phyloP scores from a whole-genome alignment of 2,329 filamentous ascomycete genomes.

The Orbilia blumenaviensis region DNA sequence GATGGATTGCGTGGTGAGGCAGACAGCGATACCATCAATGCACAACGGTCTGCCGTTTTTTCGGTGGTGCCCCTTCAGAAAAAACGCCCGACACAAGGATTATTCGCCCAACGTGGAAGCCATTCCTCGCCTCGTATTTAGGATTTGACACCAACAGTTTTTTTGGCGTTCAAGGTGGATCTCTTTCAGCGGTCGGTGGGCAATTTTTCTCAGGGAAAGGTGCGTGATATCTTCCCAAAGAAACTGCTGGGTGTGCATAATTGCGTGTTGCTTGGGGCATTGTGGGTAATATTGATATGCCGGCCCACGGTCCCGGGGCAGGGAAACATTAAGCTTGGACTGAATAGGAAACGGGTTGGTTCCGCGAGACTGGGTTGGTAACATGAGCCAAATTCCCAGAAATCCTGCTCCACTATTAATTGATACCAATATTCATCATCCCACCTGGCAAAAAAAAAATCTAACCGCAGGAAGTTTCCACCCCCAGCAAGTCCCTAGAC shows the following conservation, averaged over 20 bases:
- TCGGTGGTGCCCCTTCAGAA: neutral
- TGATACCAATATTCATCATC: conserved; percentile 41
- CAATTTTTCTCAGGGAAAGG: conserved; percentile 8
- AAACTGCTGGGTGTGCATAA: conserved; percentile 12
- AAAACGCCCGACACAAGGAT: conserved; percentile 12
- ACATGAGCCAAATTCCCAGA: conserved; percentile 52
- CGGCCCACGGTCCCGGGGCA: conserved; percentile 51
- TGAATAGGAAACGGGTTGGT: conserved; percentile 44
- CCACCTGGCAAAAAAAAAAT: conserved; percentile 28
- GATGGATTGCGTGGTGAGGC: conserved; percentile 11
- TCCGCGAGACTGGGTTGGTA: conserved; percentile 53
- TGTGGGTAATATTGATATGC: conserved; percentile 50
- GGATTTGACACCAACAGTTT: conserved; percentile 9
- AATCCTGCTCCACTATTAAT: conserved; percentile 39
- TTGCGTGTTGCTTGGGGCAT: conserved; percentile 47
- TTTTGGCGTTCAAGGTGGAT: conserved; percentile 4
- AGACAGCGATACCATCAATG: neutral
- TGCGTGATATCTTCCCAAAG: conserved; percentile 33
- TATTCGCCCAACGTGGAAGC: conserved; percentile 24
- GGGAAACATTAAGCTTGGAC: conserved; percentile 49
- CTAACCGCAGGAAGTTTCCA: conserved; percentile 37
- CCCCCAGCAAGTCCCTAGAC: conserved; percentile 13
- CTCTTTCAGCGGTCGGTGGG: conserved; percentile 8
- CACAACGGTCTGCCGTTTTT: conserved; percentile 39
- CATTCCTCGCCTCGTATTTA: conserved; percentile 39